Conservation (phyloP, 257 asterid species). For the Rehmannia glutinosa region DNA sequence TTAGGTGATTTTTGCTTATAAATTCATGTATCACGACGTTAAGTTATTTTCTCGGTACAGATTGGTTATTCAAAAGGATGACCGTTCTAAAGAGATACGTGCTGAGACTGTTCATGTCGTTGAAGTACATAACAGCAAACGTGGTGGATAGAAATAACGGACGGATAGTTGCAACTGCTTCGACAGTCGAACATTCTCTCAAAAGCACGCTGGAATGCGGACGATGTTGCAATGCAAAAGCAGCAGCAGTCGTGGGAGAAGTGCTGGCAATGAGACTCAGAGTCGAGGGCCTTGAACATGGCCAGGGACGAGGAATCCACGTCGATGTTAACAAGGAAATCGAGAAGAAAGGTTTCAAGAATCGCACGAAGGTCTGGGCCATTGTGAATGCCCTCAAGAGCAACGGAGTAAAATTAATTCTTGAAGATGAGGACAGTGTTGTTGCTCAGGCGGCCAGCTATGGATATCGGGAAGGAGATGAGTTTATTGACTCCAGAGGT, state of each 20-base stretch:
- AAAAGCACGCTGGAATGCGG: conserved; percentile 73
- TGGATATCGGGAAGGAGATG: conserved; percentile 3
- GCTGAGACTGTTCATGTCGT: conserved; percentile 63
- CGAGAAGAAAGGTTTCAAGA: conserved; percentile 76
- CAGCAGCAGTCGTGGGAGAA: conserved; percentile 83
- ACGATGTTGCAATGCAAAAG: conserved; percentile 79
- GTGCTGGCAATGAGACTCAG: conserved; percentile 83
- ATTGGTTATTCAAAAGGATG: conserved; percentile 31
- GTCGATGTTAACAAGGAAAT: conserved; percentile 68
- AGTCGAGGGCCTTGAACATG: conserved; percentile 82
- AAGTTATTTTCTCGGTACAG: neutral
- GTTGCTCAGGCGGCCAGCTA: conserved; percentile 16
- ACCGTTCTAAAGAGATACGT: conserved; percentile 71
- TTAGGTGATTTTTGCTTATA: no score
- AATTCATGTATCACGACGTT: no score
- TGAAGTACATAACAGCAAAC: conserved; percentile 82
- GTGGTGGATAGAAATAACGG: conserved; percentile 78
- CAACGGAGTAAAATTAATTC: conserved; percentile 56
- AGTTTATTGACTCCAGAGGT: neutral
- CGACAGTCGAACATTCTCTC: conserved; percentile 69
- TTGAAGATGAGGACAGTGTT: conserved; percentile 41
- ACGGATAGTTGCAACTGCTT: conserved; percentile 63
- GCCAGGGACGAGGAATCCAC: conserved; percentile 71
- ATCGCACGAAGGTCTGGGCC: conserved; percentile 65
- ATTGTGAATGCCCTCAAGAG: conserved; percentile 54